Base-by-base conservation (phyloP, 2,329 filamentous ascomycete species). In the Celoporthe dispersa region DNA sequence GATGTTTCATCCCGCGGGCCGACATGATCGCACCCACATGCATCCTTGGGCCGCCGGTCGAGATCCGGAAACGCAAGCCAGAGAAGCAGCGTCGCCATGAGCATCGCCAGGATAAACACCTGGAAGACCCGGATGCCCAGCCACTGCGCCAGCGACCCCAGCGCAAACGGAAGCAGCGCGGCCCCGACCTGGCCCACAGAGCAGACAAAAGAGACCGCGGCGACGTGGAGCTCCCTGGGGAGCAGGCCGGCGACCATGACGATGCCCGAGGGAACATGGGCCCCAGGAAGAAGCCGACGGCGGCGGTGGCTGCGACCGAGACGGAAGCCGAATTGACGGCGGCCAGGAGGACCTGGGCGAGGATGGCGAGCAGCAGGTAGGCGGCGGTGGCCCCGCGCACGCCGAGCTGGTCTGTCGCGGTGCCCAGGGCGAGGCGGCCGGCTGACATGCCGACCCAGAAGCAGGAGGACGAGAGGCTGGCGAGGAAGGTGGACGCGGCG, bases 391-490 rank as follows among this genome's bases (percentile, higher is more conserved):
- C 76, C 4, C 41, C 31, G 6, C 76, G 68, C 1, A 79, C 73
- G 4, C 79, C 78, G 2, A 80, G 66, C 48, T 60, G 74, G 25
- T 80, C 77, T 0, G 79, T 80, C 8, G 79, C 73, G 25, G 70
- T 48, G 1, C 80, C 79, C 7, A 82, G 74, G 0, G 72, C 57
- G 6, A 81, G 66, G 69, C 83, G 74, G 0, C 83, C 83, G 7
- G 78, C 68, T 0, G 81, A 80, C 80, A 84, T 83, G 22, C 83
- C 83, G 25, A 78, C 75, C 80, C 82, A 84, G 73, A 83, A 85
- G 0, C 79, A 79, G 1, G 82, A 82, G 0, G 81, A 83, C 12
- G 81, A 80, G 0, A 84, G 74, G 11, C 79, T 80, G 6, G 82
- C 79, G 0, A 80, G 71, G 16, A 80, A 79, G 0, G 78, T 74